These are phyloP conservation scores for Leccinum obscurum DNA, from an alignment of 768 basidiomycete genomes.

Conservation along the genomic window DNA sequence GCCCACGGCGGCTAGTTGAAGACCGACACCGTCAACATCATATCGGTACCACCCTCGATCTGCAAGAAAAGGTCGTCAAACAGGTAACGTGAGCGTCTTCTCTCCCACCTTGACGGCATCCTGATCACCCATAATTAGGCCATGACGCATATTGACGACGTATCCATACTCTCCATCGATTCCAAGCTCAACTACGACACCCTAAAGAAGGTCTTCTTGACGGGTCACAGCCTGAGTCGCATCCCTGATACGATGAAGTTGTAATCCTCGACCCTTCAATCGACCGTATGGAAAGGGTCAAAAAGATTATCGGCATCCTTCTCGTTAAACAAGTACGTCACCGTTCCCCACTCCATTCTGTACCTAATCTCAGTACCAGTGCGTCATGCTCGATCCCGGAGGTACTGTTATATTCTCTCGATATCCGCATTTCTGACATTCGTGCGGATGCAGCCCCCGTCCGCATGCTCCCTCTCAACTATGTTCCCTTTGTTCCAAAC, in stretches of 20 bases:
- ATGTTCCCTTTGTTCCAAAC: conserved; percentile 78
- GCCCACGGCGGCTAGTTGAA: conserved; percentile 84
- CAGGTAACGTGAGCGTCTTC: conserved; percentile 40
- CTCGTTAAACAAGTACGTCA: conserved; percentile 71
- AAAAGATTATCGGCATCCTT: conserved; percentile 84
- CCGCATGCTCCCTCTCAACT: conserved; percentile 65
- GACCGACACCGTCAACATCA: conserved; percentile 84
- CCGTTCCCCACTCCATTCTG: neutral
- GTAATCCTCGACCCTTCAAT: conserved; percentile 45
- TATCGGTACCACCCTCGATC: conserved; percentile 88
- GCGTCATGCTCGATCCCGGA: conserved; percentile 84
- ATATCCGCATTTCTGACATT: conserved; percentile 1
- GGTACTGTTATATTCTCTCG: conserved; percentile 36
- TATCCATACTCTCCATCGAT: conserved; percentile 89
- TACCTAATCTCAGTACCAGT: conserved; percentile 32
- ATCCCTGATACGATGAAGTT: conserved; percentile 79
- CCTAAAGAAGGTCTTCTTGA: conserved; percentile 71
- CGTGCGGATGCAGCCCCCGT: conserved; percentile 51
- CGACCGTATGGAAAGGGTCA: conserved; percentile 51
- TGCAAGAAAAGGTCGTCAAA: conserved; percentile 82
- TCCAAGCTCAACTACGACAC: conserved; percentile 80
- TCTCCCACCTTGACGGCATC: neutral
- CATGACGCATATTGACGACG: conserved; percentile 77
- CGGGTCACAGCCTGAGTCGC: conserved; percentile 83
- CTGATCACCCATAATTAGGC: conserved; percentile 42